phyloP scores from a whole-genome alignment of 176 grass and related monocot genomes.

The Hordeum vulgare region MorexV3_pseudomolecules_assembly NC_058523.1:535729367-535729866 shows the following conservation, averaged over 20 bases:
- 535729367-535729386: background rate
- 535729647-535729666: background rate
- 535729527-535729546: background rate
- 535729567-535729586: background rate
- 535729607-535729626: slow-evolving; percentile 9
- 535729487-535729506: slow-evolving; percentile 1
- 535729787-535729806: background rate
- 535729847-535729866: background rate
- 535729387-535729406: background rate
- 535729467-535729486: background rate
- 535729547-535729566: background rate
- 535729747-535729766: slow-evolving; percentile 1
- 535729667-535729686: background rate
- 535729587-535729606: slow-evolving; percentile 4
- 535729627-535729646: slow-evolving; percentile 9
- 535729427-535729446: background rate
- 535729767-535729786: background rate
- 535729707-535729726: slow-evolving; percentile 3
- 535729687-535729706: background rate
- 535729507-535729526: background rate
- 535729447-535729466: background rate
- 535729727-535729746: background rate
- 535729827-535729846: background rate
- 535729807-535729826: background rate
- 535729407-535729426: background rate